phyloP scores from a whole-genome alignment of 1,284 basidiomycete genomes.

The Ganoderma multipileum region DNA sequence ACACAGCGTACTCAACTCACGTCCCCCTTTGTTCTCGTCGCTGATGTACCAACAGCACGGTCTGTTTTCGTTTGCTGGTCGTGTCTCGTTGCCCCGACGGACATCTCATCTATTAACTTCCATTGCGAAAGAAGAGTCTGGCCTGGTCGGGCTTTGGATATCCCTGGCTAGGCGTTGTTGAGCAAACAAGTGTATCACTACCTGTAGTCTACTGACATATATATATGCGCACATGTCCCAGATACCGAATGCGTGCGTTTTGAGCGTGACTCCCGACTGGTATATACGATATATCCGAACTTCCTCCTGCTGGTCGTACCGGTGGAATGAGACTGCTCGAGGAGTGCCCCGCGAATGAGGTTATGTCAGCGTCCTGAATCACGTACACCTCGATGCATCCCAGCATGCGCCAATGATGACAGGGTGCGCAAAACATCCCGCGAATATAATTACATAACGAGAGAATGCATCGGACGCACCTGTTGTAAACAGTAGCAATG shows the following conservation, averaged over 20 bases:
- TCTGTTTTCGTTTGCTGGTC: slow-evolving; percentile 20
- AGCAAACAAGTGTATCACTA: slow-evolving; percentile 30
- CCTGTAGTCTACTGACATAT: slow-evolving; percentile 33
- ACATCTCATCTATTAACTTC: slow-evolving; percentile 4
- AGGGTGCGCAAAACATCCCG: too few relatives aligned
- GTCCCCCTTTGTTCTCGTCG: slow-evolving; percentile 5
- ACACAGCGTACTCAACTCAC: slow-evolving; percentile 3
- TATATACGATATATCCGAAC: too few relatives aligned
- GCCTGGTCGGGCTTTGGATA: slow-evolving; percentile 29
- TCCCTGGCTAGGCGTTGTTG: slow-evolving; percentile 18
- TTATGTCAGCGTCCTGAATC: too few relatives aligned
- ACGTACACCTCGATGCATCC: too few relatives aligned
- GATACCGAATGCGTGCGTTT: not conserved
- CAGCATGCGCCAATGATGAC: too few relatives aligned
- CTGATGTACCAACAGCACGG: slow-evolving; percentile 31
- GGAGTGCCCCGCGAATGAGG: too few relatives aligned
- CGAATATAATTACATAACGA: too few relatives aligned
- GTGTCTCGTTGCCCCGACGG: slow-evolving; percentile 23
- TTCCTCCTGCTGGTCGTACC: too few relatives aligned
- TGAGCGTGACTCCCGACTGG: too few relatives aligned
- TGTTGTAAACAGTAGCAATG: too few relatives aligned
- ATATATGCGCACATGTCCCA: slow-evolving; percentile 15
- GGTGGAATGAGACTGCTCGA: too few relatives aligned
- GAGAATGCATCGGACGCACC: too few relatives aligned
- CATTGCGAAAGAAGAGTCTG: slow-evolving; percentile 24